phyloP scores from a whole-genome alignment of 1,284 basidiomycete species.

The Amylostereum chailletii region DNA sequence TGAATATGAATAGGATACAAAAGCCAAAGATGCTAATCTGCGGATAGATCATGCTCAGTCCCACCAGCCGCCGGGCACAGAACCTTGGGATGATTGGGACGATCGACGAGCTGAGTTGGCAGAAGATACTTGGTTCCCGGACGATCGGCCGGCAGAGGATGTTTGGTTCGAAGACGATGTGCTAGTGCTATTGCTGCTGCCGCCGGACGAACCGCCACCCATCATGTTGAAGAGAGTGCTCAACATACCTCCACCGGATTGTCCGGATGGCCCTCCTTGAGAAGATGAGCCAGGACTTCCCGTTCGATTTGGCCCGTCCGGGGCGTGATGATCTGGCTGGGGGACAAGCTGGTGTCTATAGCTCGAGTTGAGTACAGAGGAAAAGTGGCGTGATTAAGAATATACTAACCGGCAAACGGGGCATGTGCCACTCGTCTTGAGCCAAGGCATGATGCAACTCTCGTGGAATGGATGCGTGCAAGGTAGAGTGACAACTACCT shows the following conservation, averaged over 20 bases:
- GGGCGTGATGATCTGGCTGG: constrained; percentile 25
- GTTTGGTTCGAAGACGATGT: not conserved
- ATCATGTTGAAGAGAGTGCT: not conserved
- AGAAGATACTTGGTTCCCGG: not conserved
- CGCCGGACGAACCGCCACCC: not conserved
- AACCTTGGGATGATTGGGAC: not conserved
- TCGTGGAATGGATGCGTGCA: constrained; percentile 80
- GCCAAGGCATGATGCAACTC: constrained; percentile 74
- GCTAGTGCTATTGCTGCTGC: not conserved
- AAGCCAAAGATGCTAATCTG: not conserved
- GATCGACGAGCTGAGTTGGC: not conserved
- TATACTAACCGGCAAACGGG: constrained; percentile 67
- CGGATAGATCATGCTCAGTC: not conserved
- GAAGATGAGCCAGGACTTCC: not conserved
- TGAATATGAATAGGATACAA: not conserved
- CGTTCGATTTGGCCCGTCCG: too few species aligned
- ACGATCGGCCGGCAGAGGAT: not conserved
- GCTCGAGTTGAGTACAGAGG: constrained; percentile 3
- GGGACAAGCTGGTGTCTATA: constrained; percentile 44
- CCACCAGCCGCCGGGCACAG: not conserved
- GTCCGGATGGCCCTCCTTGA: not conserved
- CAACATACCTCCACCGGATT: not conserved
- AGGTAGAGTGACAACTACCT: constrained; percentile 61
- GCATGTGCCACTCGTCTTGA: constrained; percentile 77
- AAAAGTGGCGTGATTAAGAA: not conserved